Evolutionary conservation across 202 grass and related monocot genomes (phyloP).

Genomic region (Saccharum hybrid): DNA sequence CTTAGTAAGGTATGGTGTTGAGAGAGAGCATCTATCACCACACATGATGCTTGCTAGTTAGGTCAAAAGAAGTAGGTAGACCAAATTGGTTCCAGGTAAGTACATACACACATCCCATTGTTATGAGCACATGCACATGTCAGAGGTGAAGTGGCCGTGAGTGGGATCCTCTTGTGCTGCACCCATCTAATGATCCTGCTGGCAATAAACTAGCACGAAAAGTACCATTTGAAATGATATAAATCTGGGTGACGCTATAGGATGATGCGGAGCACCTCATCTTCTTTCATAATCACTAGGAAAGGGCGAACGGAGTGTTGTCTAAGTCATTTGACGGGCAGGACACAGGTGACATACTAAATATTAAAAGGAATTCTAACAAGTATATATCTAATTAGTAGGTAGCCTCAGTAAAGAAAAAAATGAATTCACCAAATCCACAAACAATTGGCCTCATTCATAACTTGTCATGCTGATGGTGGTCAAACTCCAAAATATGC

Average conservation of each 20-base stretch:
- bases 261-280: conserved; percentile 34
- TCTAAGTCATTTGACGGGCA: neutral
- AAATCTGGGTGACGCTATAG: conserved; percentile 12
- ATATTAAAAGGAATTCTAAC: neutral
- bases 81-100: conserved; percentile 40
- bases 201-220: neutral
- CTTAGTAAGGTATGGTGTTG: neutral
- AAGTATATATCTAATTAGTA: neutral
- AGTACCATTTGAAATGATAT: conserved; percentile 5
- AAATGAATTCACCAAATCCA: neutral
- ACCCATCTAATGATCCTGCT: conserved; percentile 27
- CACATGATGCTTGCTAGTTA: conserved; percentile 10
- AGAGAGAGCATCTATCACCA: conserved; percentile 14
- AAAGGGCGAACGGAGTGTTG: neutral
- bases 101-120: conserved; percentile 45
- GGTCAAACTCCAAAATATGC: conserved; percentile 18
- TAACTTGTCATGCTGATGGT: neutral
- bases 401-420: neutral
- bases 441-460: neutral
- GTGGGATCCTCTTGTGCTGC: conserved; percentile 43
- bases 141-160: conserved; percentile 37
- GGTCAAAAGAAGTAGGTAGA: conserved; percentile 39
- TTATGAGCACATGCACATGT: conserved; percentile 49
- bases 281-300: conserved; percentile 7
- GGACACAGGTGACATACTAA: neutral